phyloP scores from a whole-genome alignment of 2,329 filamentous ascomycete genomes.

The Microsporum ferrugineum region DNA sequence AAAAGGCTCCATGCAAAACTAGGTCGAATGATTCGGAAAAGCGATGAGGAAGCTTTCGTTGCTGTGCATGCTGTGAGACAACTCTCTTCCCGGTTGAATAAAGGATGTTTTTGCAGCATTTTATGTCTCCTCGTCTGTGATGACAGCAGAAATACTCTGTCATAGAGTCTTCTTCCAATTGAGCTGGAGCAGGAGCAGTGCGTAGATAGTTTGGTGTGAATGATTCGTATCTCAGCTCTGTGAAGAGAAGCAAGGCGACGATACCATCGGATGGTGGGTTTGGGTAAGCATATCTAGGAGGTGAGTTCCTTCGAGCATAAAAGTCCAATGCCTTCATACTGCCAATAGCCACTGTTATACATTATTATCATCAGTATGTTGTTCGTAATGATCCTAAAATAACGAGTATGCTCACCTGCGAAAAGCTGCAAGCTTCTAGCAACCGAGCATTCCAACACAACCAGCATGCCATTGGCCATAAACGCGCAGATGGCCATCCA shows the following conservation, averaged over 20 bases:
- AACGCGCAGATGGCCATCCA: slow-evolving; percentile 11
- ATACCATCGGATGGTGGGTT: slow-evolving; percentile 20
- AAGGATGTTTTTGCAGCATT: neutral
- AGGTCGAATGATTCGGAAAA: slow-evolving; percentile 27
- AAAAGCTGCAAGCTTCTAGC: slow-evolving; percentile 25
- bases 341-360: slow-evolving; percentile 23
- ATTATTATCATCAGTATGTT: neutral
- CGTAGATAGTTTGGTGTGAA: slow-evolving; percentile 34
- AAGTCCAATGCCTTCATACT: slow-evolving; percentile 34
- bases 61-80: neutral
- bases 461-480: slow-evolving; percentile 14
- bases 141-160: neutral
- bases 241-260: slow-evolving; percentile 27
- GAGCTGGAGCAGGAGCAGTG: slow-evolving; percentile 14
- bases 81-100: neutral
- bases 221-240: slow-evolving; percentile 35
- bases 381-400: neutral
- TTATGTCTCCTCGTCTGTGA: neutral
- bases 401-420: slow-evolving; percentile 19
- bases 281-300: slow-evolving; percentile 25
- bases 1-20: slow-evolving; percentile 25
- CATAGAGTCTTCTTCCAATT: neutral
- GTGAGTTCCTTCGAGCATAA: slow-evolving; percentile 25
- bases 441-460: slow-evolving; percentile 25
- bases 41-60: slow-evolving; percentile 7